phyloP scores from a whole-genome alignment of 176 grass and related monocot genomes.

The Chloris gayana region DNA sequence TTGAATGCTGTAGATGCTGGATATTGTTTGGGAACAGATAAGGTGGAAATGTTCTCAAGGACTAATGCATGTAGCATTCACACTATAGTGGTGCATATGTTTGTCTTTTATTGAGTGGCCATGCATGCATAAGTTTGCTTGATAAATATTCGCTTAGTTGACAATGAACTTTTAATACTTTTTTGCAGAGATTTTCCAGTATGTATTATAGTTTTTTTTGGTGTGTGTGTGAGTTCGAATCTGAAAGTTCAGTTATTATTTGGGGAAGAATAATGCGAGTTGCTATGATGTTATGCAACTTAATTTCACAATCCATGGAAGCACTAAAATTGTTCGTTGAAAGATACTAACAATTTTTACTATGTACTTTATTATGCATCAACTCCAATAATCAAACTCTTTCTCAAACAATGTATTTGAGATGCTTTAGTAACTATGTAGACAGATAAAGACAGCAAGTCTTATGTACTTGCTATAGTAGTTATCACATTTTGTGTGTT shows the following conservation, averaged over 20 bases:
- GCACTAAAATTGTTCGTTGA: not conserved
- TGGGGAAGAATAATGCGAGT: not conserved
- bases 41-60: not conserved
- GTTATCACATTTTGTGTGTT: not conserved
- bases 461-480: not conserved
- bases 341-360: not conserved
- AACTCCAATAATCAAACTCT: not conserved
- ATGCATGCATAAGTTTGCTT: slow-evolving; percentile 5
- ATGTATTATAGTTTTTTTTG: not conserved
- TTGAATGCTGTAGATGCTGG: not conserved
- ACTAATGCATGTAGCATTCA: not conserved
- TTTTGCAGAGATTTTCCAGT: not conserved
- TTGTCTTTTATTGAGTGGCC: not conserved
- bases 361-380: not conserved
- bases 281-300: slow-evolving; percentile 19
- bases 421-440: not conserved
- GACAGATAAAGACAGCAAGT: not conserved
- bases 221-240: not conserved
- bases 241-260: slow-evolving; percentile 4
- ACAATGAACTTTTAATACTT: not conserved
- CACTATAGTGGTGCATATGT: not conserved
- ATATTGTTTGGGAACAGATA: not conserved
- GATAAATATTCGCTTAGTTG: not conserved
- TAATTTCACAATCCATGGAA: not conserved
- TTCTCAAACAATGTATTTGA: not conserved